Percentiles rank a stretch among this genome's conserved stretches.
These are phyloP conservation scores for Alternaria angustiovoidea DNA, from an alignment of 2,329 filamentous ascomycete genomes.

Conservation along the genomic window DNA sequence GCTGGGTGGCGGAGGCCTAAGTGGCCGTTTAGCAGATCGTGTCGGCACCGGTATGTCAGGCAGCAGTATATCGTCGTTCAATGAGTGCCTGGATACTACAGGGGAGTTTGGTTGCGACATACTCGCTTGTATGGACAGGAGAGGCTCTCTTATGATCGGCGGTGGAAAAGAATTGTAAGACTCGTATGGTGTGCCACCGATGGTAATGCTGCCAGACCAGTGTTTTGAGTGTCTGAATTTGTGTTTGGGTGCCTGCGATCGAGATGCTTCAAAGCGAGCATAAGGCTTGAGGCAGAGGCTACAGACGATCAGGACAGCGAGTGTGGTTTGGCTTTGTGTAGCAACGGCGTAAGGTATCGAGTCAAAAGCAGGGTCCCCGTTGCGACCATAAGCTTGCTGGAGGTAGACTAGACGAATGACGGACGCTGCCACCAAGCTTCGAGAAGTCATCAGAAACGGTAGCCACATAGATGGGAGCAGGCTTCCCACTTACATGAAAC, in stretches of 20 bases:
- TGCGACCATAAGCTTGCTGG: constrained; percentile 15
- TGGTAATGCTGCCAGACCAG: constrained; percentile 29
- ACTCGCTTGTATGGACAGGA: constrained; percentile 27
- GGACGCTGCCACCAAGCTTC: constrained; percentile 33
- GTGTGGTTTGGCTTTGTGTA: constrained; percentile 33
- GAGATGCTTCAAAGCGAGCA: constrained; percentile 15
- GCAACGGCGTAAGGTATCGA: constrained; percentile 32
- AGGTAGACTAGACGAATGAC: constrained; percentile 32
- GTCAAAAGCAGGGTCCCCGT: constrained; percentile 25
- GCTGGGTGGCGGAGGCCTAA: constrained; percentile 30
- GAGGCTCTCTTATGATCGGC: constrained; percentile 19
- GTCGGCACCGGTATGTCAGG: constrained; percentile 21
- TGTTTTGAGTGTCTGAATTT: constrained; percentile 23
- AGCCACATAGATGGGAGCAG: background rate
- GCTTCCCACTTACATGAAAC: constrained; percentile 26
- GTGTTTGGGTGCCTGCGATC: constrained; percentile 12
- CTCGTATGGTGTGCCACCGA: constrained; percentile 31
- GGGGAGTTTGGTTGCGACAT: constrained; percentile 24
- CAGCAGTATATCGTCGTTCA: constrained; percentile 15
- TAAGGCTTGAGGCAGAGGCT: constrained; percentile 29
- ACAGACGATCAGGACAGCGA: constrained; percentile 35
- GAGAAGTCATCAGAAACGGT: background rate
- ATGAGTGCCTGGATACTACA: constrained; percentile 1
- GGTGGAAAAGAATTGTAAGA: constrained; percentile 14
- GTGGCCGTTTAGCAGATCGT: constrained; percentile 18